phyloP scores from a whole-genome alignment of 192 early-diverging fungal species.

The Gaertneriomyces sp. region DNA sequence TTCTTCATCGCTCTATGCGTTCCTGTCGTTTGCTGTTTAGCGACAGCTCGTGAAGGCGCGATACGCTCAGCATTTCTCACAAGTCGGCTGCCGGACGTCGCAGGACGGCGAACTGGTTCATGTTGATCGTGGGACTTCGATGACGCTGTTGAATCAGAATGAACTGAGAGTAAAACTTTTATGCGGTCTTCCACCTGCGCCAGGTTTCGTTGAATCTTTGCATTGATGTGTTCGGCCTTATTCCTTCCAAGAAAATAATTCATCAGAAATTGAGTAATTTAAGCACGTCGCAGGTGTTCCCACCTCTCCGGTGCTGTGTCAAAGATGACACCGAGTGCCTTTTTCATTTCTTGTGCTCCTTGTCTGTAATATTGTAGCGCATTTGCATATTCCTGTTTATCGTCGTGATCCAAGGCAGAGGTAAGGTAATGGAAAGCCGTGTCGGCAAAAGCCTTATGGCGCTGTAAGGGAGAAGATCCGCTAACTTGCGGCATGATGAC shows the following conservation, averaged over 20 bases:
- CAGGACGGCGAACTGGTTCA: no score
- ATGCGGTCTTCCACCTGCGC: conserved; percentile 39
- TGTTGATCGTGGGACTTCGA: background rate
- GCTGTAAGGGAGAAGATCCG: background rate
- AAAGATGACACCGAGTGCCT: conserved; percentile 35
- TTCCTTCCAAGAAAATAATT: conserved; percentile 15
- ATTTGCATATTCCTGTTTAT: conserved; percentile 25
- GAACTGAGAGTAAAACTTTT: conserved; percentile 17
- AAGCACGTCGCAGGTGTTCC: background rate
- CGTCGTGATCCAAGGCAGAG: conserved; percentile 39
- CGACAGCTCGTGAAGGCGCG: conserved; percentile 1
- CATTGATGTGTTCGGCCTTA: conserved; percentile 36
- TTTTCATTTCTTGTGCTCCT: conserved; percentile 37
- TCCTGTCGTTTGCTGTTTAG: conserved; percentile 3
- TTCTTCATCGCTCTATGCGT: background rate
- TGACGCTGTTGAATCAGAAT: background rate
- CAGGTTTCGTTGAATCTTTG: conserved; percentile 41
- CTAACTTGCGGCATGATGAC: no score
- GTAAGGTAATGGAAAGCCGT: conserved; percentile 39
- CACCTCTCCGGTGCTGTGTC: conserved; percentile 28
- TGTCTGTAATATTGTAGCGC: conserved; percentile 39
- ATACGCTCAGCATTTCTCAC: background rate
- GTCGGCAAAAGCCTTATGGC: conserved; percentile 38
- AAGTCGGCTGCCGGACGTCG: background rate
- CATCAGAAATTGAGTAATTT: background rate